Conservation (phyloP, 2,329 filamentous ascomycete genomes). For the Fusarium pilosicola region DNA sequence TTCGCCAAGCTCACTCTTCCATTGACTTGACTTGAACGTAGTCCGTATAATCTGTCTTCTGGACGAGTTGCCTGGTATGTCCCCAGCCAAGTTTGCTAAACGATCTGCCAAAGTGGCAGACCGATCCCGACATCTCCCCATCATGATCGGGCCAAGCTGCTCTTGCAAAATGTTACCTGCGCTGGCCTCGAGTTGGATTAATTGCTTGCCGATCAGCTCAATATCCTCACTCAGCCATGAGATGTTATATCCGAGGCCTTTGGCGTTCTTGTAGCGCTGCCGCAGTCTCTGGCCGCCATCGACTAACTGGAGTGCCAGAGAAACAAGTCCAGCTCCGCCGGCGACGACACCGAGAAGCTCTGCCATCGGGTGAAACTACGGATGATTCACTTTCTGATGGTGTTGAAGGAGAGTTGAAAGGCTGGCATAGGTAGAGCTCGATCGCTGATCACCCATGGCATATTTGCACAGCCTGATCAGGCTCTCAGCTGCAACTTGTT, state of each 20-base stretch:
- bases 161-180: neutral
- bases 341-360: conserved; percentile 12
- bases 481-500: neutral
- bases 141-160: conserved; percentile 6
- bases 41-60: neutral
- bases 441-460: fast-evolving
- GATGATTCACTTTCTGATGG: fast-evolving
- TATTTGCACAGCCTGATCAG: neutral
- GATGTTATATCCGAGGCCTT: neutral
- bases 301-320: conserved; percentile 8
- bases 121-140: conserved; percentile 2
- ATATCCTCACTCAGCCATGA: neutral
- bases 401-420: no score
- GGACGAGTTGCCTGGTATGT: neutral
- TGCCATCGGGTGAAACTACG: neutral
- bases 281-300: conserved; percentile 8
- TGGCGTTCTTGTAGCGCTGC: neutral
- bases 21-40: neutral
- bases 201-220: neutral
- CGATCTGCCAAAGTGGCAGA: neutral
- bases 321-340: conserved; percentile 12
- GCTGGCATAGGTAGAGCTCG: neutral
- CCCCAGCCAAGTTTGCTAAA: neutral
- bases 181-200: neutral
- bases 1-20: neutral